Percentiles rank a stretch among this genome's conserved stretches.
Conservation (phyloP, 768 basidiomycete genomes). For the Mrakia gelida region DNA sequence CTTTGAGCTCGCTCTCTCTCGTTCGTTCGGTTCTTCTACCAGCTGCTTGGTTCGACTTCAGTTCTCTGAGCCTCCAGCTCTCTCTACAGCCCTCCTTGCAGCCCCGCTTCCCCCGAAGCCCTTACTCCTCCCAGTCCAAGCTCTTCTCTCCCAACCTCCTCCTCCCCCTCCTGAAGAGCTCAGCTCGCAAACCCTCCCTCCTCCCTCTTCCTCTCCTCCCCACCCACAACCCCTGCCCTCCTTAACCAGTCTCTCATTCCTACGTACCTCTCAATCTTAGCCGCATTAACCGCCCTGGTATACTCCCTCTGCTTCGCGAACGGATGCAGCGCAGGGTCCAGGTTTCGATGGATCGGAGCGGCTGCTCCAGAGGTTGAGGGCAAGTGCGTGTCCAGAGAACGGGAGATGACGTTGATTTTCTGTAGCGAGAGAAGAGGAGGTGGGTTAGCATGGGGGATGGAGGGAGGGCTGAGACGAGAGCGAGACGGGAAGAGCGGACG, state of each 20-base stretch:
- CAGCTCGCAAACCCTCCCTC: neutral
- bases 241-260: no score
- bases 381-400: slow-evolving; percentile 69
- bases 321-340: slow-evolving; percentile 92
- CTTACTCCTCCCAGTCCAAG: no score
- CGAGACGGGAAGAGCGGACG: no score
- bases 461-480: no score
- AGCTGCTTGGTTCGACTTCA: neutral
- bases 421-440: slow-evolving; percentile 38
- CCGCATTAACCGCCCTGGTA: slow-evolving; percentile 86
- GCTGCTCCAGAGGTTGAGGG: slow-evolving; percentile 74
- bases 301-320: slow-evolving; percentile 90
- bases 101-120: no score
- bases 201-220: neutral
- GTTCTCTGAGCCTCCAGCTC: no score
- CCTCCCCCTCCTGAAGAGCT: neutral
- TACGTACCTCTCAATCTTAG: slow-evolving; percentile 69
- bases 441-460: neutral
- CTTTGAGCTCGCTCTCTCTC: neutral
- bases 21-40: neutral
- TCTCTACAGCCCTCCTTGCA: no score
- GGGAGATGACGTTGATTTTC: slow-evolving; percentile 85
- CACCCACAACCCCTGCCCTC: neutral
- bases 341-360: slow-evolving; percentile 81
- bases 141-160: neutral